Percentiles rank a stretch among this genome's conserved stretches.
Conservation (phyloP, 2,329 filamentous ascomycete genomes). For the Metarhizium robertsii region DNA sequence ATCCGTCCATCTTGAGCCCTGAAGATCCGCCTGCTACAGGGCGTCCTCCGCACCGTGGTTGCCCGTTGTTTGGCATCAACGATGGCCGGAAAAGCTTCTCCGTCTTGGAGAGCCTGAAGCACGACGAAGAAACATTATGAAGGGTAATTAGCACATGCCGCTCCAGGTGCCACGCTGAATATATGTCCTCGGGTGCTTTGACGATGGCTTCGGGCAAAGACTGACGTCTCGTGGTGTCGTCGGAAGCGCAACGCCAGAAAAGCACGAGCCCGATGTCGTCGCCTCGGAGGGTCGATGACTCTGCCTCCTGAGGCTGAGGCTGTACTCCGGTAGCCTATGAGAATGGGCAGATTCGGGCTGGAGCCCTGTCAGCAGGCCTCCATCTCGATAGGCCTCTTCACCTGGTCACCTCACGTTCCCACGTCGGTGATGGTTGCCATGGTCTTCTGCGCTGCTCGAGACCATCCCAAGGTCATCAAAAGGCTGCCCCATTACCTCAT, state of each 20-base stretch:
- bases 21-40: too few relatives aligned
- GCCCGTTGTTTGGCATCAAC: too few relatives aligned
- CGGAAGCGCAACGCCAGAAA: not conserved
- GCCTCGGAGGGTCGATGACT: not conserved
- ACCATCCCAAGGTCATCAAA: not conserved
- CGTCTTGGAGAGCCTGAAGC: too few relatives aligned
- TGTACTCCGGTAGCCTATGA: not conserved
- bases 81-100: too few relatives aligned
- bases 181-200: not conserved
- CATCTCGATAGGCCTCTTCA: constrained; percentile 2
- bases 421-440: constrained; percentile 1
- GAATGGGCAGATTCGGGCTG: not conserved
- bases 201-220: not conserved
- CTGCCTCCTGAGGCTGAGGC: constrained; percentile 4
- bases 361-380: constrained; percentile 9
- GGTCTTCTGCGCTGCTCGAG: constrained; percentile 1
- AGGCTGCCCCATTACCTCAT: constrained; percentile 5
- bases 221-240: not conserved
- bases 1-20: too few relatives aligned
- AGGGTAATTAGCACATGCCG: not conserved
- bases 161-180: not conserved
- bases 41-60: too few relatives aligned
- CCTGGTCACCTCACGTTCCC: constrained; percentile 8
- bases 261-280: not conserved
- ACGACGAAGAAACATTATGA: too few relatives aligned